Conservation (phyloP, 1,284 basidiomycete species). For the Malassezia japonica region DNA sequence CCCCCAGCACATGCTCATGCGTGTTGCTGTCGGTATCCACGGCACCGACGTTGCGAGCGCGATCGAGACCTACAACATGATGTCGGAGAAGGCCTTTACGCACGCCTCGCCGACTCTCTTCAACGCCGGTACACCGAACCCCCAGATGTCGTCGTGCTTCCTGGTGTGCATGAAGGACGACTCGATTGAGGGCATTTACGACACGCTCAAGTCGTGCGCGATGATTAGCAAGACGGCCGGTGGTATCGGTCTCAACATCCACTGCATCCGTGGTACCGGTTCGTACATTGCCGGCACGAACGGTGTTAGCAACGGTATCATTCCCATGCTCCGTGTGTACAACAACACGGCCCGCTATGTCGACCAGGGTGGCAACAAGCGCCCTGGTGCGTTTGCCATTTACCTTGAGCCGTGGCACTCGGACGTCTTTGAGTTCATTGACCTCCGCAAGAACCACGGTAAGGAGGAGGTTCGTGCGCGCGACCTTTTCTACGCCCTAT, state of each 20-base stretch:
- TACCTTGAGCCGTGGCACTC: constrained; percentile 97
- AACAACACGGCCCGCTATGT: constrained; percentile 98
- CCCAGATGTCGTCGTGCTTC: constrained; percentile 96
- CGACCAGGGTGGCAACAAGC: constrained; percentile 98
- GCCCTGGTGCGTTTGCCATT: constrained; percentile 94
- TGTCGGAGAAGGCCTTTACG: constrained; percentile 81
- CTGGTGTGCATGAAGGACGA: constrained; percentile 97
- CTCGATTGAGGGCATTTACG: constrained; percentile 98
- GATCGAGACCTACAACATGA: constrained; percentile 71
- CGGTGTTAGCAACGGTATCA: constrained; percentile 96
- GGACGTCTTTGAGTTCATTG: constrained; percentile 94
- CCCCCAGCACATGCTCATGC: constrained; percentile 99
- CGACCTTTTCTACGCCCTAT: constrained; percentile 96
- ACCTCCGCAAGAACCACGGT: constrained; percentile 96
- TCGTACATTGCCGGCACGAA: constrained; percentile 80
- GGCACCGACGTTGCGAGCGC: constrained; percentile 78
- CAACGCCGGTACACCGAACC: constrained; percentile 91
- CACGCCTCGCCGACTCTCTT: constrained; percentile 97
- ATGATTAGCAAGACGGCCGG: constrained; percentile 99
- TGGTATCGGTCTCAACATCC: constrained; percentile 91
- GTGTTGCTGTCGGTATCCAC: constrained; percentile 95
- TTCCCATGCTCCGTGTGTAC: constrained; percentile 96
- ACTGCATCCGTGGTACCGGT: constrained; percentile 94
- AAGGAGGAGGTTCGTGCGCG: constrained; percentile 96
- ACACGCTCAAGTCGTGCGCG: constrained; percentile 94